Conservation (phyloP, 768 basidiomycete species). For the Mycena venus region DNA sequence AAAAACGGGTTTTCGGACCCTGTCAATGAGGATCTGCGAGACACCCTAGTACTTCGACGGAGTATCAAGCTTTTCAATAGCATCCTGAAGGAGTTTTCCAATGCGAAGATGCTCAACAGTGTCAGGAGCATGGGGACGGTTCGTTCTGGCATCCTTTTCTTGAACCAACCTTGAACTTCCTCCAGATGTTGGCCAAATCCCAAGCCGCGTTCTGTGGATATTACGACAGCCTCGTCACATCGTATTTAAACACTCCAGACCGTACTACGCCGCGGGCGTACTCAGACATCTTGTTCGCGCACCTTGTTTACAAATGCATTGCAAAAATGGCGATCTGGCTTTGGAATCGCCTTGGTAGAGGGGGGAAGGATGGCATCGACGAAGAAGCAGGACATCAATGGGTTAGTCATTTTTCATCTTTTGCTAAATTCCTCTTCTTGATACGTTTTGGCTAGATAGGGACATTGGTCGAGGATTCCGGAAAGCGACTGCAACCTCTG, state of each 20-base stretch:
- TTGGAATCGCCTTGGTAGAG: slow-evolving; percentile 67
- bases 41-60: slow-evolving; percentile 68
- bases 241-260: slow-evolving; percentile 54
- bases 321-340: slow-evolving; percentile 79
- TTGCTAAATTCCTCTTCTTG: slow-evolving; percentile 6
- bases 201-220: slow-evolving; percentile 69
- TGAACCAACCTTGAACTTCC: slow-evolving; percentile 20
- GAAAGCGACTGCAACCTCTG: slow-evolving; percentile 66
- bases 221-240: slow-evolving; percentile 67
- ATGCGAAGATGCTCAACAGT: slow-evolving; percentile 78
- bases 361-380: slow-evolving; percentile 56
- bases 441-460: slow-evolving; percentile 59
- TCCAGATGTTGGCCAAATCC: slow-evolving; percentile 67
- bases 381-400: slow-evolving; percentile 58
- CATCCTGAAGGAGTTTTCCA: slow-evolving; percentile 78
- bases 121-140: slow-evolving; percentile 77
- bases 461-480: slow-evolving; percentile 72
- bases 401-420: slow-evolving; percentile 53
- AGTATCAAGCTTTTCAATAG: slow-evolving; percentile 74
- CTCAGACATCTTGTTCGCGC: slow-evolving; percentile 65
- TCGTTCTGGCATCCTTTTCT: slow-evolving; percentile 29
- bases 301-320: slow-evolving; percentile 83
- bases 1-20: slow-evolving; percentile 59
- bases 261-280: slow-evolving; percentile 51
- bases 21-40: slow-evolving; percentile 54